Conservation (phyloP, 192 early-diverging fungal species). For the Coemansia sp. region DNA sequence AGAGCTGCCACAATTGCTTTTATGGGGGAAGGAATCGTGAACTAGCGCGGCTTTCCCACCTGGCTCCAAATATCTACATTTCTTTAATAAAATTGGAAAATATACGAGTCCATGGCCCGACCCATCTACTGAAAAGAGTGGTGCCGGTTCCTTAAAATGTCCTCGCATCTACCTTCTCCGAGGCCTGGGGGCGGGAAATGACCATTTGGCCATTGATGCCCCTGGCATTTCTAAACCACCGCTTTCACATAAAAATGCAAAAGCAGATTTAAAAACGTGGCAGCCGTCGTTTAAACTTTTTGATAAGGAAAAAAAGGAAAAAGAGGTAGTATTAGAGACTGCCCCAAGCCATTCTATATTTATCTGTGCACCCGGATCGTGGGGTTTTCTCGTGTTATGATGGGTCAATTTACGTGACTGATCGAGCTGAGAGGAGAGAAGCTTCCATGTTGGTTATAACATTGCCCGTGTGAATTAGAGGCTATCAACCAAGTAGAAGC, state of each 20-base stretch:
- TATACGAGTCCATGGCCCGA: slow-evolving; percentile 48
- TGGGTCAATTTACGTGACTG: not conserved
- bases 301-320: slow-evolving; percentile 6
- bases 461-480: too few species aligned
- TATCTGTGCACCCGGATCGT: not conserved
- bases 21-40: not conserved
- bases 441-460: too few species aligned
- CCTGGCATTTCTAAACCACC: slow-evolving; percentile 44
- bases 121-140: slow-evolving; percentile 12
- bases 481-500: too few species aligned
- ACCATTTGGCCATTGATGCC: not conserved
- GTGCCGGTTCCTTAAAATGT: slow-evolving; percentile 40
- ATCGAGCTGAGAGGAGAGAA: too few species aligned
- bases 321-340: not conserved
- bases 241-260: not conserved
- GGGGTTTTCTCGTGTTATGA: not conserved
- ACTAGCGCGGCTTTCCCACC: too few species aligned
- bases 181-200: slow-evolving; percentile 26
- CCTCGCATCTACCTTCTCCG: slow-evolving; percentile 42
- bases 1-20: not conserved
- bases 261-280: slow-evolving; percentile 32
- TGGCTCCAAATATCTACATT: too few species aligned
- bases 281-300: slow-evolving; percentile 48
- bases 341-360: not conserved
- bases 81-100: too few species aligned